These are phyloP conservation scores for Irpex sp. DNA, from an alignment of 1,284 basidiomycete species.

Conservation along the genomic window DNA sequence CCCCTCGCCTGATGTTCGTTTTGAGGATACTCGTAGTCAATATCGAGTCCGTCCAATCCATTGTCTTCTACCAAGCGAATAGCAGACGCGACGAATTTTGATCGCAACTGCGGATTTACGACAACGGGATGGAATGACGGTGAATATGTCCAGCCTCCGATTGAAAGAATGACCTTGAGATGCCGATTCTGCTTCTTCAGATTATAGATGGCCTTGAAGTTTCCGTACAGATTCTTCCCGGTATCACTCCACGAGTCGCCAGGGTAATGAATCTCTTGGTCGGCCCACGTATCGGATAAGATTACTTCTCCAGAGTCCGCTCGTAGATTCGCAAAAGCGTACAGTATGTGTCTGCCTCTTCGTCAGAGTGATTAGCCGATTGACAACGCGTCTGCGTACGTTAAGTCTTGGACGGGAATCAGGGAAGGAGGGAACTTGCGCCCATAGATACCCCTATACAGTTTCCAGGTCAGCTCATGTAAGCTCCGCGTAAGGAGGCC, in stretches of 20 bases:
- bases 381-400: constrained; percentile 49
- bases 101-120: constrained; percentile 54
- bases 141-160: constrained; percentile 91
- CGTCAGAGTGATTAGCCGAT: constrained; percentile 10
- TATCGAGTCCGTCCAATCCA: constrained; percentile 66
- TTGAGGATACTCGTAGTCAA: constrained; percentile 86
- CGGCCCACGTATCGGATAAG: constrained; percentile 90
- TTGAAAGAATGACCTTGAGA: constrained; percentile 82
- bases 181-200: constrained; percentile 87
- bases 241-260: constrained; percentile 89
- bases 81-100: constrained; percentile 76
- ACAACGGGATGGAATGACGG: constrained; percentile 77
- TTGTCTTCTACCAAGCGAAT: constrained; percentile 77
- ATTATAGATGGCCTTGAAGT: constrained; percentile 89
- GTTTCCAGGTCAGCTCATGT: constrained; percentile 19
- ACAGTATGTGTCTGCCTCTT: constrained; percentile 65
- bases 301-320: constrained; percentile 81
- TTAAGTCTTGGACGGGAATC: constrained; percentile 81
- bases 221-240: constrained; percentile 88
- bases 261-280: constrained; percentile 85
- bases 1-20: constrained; percentile 69
- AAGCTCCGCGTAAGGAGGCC: background rate
- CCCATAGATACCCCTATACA: constrained; percentile 88
- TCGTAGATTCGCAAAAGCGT: constrained; percentile 88
- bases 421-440: constrained; percentile 81